Percentiles rank a stretch among this genome's conserved stretches.
phyloP scores from a whole-genome alignment of 345 rosid genomes.

The Salix udensis region DNA sequence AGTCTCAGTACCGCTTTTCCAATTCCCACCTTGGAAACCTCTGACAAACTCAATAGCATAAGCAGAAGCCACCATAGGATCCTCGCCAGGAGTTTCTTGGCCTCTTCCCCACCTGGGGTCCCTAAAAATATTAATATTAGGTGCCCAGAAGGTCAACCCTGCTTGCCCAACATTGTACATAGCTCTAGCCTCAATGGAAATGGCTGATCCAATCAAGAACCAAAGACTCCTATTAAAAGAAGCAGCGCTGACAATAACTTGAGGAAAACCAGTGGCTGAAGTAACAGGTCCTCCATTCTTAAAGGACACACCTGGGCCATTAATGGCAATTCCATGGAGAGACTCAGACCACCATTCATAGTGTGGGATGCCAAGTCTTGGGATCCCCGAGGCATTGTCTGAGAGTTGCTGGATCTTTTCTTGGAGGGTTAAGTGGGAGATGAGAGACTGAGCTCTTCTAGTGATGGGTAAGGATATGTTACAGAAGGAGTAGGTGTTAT shows the following conservation, averaged over 20 bases:
- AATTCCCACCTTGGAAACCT: conserved; percentile 60
- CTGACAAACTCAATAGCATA: conserved; percentile 66
- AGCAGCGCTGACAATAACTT: conserved; percentile 65
- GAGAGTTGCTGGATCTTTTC: conserved; percentile 74
- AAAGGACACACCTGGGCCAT: conserved; percentile 87
- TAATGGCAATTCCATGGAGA: conserved; percentile 76
- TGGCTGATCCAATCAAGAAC: conserved; percentile 63
- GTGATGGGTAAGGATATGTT: conserved; percentile 49
- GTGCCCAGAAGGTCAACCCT: conserved; percentile 94
- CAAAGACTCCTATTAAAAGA: conserved; percentile 76
- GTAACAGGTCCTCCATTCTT: conserved; percentile 41
- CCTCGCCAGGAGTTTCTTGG: conserved; percentile 95
- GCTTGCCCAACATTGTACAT: conserved; percentile 86
- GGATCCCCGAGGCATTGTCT: conserved; percentile 59
- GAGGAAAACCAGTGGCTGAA: conserved; percentile 82
- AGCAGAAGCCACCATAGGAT: conserved; percentile 72
- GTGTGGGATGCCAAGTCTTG: conserved; percentile 76
- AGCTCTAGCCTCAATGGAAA: conserved; percentile 71
- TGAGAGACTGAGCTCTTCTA: conserved; percentile 58
- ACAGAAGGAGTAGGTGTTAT: conserved; percentile 58
- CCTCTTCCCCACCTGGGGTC: conserved; percentile 99
- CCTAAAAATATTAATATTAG: conserved; percentile 75
- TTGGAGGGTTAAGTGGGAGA: conserved; percentile 61
- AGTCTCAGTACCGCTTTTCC: conserved; percentile 17
- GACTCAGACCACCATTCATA: conserved; percentile 99